Base-by-base conservation (phyloP, 202 grass and related monocot genomes). In the Carex sylvatica region DNA sequence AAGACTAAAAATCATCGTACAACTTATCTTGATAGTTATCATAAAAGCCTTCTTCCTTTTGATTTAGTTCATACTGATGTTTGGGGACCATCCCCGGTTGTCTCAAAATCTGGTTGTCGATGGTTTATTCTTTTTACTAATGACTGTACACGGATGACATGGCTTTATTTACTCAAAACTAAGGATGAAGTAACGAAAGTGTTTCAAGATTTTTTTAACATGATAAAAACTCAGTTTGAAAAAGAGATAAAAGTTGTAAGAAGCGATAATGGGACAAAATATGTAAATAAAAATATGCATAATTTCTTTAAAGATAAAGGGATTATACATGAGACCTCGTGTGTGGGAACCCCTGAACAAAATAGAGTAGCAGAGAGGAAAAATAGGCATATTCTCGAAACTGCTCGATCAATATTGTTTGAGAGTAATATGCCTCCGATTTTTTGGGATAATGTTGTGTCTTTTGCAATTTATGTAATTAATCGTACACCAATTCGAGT, bases 31-130 rank as follows among this genome's bases (percentile, higher is more conserved):
- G 20, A 11, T 66, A 82, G 40, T 18, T 6, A 20, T 9, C 31
- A 82, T 15, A 82, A 51, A 55, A 74, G 42, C 0, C 8, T 10
- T 51, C 23, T 20, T 10, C 56, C 58, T 6, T 86, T 86, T 66
- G 55, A 74, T 10, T 19, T 86, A 18, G 58, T 86, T 19, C 68
- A 86, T 40, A 40, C 5, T 40, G 71, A 84, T 84, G 14, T 84
- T 9, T 67, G 59, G 59, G 42, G 40, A 23, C 23, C 83, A 9
- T 64, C 31, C 19, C 6, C 1, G 0, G 35, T 24, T 44, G 1
- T 16, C 2, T 46, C 64, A 46, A 70, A 19, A 20, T 84, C 15
- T 28, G 53, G 76, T 11, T 46, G 44, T 46, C 9, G 10, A 10
- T 61, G 33, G 31, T 83, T 70, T 80, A 11, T 77, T 0, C 56